Evolutionary conservation across 106 monocot genomes (phyloP).

Genomic region (Iris macrosiphon): DNA sequence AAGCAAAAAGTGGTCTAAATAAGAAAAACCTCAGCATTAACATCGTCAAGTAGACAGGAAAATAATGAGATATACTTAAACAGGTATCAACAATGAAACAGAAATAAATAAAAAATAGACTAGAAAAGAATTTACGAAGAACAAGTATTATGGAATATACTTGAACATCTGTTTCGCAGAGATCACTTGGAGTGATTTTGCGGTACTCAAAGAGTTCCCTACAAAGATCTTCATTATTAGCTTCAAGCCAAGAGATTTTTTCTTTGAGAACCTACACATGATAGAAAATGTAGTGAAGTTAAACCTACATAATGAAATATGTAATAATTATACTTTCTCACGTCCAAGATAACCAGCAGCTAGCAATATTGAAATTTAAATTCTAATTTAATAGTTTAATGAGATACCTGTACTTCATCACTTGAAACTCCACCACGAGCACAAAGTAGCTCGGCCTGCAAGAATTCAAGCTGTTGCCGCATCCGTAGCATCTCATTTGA

Average conservation of each 20-base stretch:
- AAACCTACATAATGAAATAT: too few relatives aligned
- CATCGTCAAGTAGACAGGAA: too few relatives aligned
- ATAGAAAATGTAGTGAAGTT: neutral
- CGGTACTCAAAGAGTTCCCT: constrained; percentile 64
- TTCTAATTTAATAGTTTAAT: neutral
- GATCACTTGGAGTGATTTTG: constrained; percentile 23
- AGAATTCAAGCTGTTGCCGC: constrained; percentile 88
- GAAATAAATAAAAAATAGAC: too few relatives aligned
- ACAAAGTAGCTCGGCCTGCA: constrained; percentile 86
- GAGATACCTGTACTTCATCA: constrained; percentile 68
- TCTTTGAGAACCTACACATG: constrained; percentile 76
- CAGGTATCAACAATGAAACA: neutral
- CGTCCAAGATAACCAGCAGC: neutral
- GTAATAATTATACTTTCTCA: too few relatives aligned
- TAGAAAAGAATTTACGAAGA: neutral
- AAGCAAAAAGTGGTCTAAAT: constrained; percentile 8
- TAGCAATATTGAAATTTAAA: neutral
- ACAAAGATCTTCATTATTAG: constrained; percentile 75
- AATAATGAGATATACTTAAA: too few relatives aligned
- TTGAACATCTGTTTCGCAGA: constrained; percentile 43
- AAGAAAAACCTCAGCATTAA: too few relatives aligned
- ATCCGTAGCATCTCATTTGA: constrained; percentile 91
- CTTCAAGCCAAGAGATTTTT: constrained; percentile 85
- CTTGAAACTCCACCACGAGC: constrained; percentile 54
- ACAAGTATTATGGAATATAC: constrained; percentile 24